These are phyloP conservation scores for Pseudoturritis turrita DNA, from an alignment of 345 rosid genomes.

Conservation along the genomic window DNA sequence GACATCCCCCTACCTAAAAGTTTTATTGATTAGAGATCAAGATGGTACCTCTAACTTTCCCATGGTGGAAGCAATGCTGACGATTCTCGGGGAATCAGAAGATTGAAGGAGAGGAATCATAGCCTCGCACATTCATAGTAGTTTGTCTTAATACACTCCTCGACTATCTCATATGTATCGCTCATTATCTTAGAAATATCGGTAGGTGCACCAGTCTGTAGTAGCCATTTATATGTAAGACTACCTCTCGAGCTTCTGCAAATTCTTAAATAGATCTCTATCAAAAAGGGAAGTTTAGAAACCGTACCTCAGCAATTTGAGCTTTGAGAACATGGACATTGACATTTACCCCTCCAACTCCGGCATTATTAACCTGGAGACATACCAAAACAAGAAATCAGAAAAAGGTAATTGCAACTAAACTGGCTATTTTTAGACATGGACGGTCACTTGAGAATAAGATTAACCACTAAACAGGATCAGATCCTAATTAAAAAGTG, in stretches of 20 bases:
- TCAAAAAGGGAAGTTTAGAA: background rate
- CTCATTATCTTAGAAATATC: constrained; percentile 30
- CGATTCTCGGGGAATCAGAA: constrained; percentile 49
- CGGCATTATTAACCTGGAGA: constrained; percentile 49
- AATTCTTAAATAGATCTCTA: background rate
- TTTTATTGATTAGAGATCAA: background rate
- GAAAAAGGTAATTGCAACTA: too few relatives aligned
- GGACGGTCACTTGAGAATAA: too few relatives aligned
- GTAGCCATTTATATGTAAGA: background rate
- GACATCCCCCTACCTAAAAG: too few relatives aligned
- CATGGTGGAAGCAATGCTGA: constrained; percentile 41
- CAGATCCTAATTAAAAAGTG: background rate
- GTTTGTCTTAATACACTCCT: constrained; percentile 41
- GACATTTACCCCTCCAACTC: constrained; percentile 29
- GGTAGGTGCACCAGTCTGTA: constrained; percentile 21
- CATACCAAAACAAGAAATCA: background rate
- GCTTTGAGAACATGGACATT: constrained; percentile 27
- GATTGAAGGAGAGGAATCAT: constrained; percentile 42
- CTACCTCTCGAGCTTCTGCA: background rate
- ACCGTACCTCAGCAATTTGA: constrained; percentile 18
- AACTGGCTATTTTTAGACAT: background rate
- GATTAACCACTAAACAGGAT: background rate
- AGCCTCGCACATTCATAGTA: constrained; percentile 46
- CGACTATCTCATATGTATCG: constrained; percentile 34
- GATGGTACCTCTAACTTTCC: constrained; percentile 41